A percentile compares a stretch with the other conserved stretches of the same genome.
Evolutionary conservation across 2,329 filamentous ascomycete genomes (phyloP).

Genomic region (Xylaria sp.): DNA sequence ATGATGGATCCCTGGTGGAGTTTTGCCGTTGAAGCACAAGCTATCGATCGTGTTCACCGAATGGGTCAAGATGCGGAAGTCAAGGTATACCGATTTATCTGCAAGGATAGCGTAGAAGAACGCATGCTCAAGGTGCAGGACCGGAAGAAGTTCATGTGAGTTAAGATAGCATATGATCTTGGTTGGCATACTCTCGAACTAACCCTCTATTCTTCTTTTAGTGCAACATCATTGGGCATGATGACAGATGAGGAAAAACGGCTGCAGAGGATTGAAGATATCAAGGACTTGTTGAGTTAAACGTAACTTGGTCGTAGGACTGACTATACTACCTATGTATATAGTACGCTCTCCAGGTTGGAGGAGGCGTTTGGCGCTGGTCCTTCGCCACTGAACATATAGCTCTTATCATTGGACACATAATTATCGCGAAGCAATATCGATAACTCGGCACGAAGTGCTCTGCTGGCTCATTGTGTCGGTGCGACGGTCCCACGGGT

Average conservation of each 20-base stretch:
- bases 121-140: slow-evolving; percentile 95
- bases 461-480: too few species aligned
- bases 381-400: not conserved
- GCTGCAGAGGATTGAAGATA: slow-evolving; percentile 89
- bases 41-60: slow-evolving; percentile 95
- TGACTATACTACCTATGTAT: not conserved
- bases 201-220: slow-evolving; percentile 51
- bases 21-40: slow-evolving; percentile 95
- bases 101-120: slow-evolving; percentile 91
- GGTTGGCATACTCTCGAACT: slow-evolving; percentile 1
- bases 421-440: not conserved
- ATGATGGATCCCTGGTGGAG: slow-evolving; percentile 99
- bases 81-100: slow-evolving; percentile 86
- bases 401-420: not conserved
- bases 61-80: slow-evolving; percentile 95
- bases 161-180: slow-evolving; percentile 47
- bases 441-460: too few species aligned
- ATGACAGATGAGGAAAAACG: slow-evolving; percentile 95
- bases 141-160: slow-evolving; percentile 93
- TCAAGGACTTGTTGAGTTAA: slow-evolving; percentile 84
- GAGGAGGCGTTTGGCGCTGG: slow-evolving; percentile 7
- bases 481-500: too few species aligned
- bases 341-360: not conserved
- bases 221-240: slow-evolving; percentile 94
- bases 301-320: slow-evolving; percentile 1